phyloP scores from a whole-genome alignment of 495 filamentous ascomycete genomes.

The Xeromyces bisporus region DNA sequence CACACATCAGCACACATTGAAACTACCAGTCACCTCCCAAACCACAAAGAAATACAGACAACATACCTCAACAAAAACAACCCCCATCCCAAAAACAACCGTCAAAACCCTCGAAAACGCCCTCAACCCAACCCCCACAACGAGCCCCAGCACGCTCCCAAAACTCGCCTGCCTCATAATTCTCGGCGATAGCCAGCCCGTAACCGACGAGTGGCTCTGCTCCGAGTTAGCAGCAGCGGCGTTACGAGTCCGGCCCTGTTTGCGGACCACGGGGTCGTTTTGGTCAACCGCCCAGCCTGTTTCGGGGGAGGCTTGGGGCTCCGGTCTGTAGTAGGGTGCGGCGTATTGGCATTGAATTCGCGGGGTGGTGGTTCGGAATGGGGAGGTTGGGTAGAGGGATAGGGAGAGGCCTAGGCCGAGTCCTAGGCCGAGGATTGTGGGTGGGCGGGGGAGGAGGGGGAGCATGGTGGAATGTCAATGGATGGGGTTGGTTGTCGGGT shows the following conservation, averaged over 20 bases:
- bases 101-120: slow-evolving; percentile 63
- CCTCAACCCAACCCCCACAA: slow-evolving; percentile 51
- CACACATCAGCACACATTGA: slow-evolving; percentile 1
- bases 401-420: slow-evolving; percentile 26
- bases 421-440: slow-evolving; percentile 19
- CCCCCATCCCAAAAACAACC: slow-evolving; percentile 49
- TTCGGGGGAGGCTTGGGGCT: slow-evolving; percentile 7
- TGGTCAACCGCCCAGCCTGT: slow-evolving; percentile 14
- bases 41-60: slow-evolving; percentile 1
- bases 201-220: slow-evolving; percentile 1
- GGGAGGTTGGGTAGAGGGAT: slow-evolving; percentile 19
- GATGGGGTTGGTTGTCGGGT: not conserved
- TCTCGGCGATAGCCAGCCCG: slow-evolving; percentile 21
- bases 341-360: slow-evolving; percentile 26
- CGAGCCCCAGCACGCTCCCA: slow-evolving; percentile 52
- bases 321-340: slow-evolving; percentile 11
- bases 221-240: not conserved
- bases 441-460: slow-evolving; percentile 15
- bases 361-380: slow-evolving; percentile 18
- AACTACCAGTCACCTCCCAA: not conserved
- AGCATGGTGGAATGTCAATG: slow-evolving; percentile 9
- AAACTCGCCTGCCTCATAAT: slow-evolving; percentile 50
- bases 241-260: slow-evolving; percentile 16
- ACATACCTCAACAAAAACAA: slow-evolving; percentile 55
- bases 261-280: slow-evolving; percentile 9